Evolutionary conservation across 129 eudicot species (phyloP).

Genomic region (Helianthus tuberosus): DNA sequence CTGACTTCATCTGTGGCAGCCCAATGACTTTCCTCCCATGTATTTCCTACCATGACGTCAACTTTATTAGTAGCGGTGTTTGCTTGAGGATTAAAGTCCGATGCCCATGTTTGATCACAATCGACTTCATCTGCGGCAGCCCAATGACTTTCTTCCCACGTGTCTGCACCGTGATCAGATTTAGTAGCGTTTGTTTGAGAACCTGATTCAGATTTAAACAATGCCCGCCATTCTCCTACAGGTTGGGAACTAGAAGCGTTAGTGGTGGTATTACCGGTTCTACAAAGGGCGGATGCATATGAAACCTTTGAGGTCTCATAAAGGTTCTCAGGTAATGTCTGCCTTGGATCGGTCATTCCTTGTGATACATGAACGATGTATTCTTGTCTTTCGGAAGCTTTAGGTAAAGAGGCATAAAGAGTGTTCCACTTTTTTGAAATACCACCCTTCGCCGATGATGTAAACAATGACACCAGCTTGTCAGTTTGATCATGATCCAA

Average conservation of each 20-base stretch:
- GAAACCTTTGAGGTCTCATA: neutral
- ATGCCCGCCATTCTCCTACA: constrained; percentile 41
- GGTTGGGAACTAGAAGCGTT: constrained; percentile 12
- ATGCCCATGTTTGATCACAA: neutral
- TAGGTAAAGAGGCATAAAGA: constrained; percentile 12
- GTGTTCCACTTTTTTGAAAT: constrained; percentile 28
- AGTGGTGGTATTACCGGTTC: neutral
- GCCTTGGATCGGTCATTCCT: neutral
- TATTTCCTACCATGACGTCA: constrained; percentile 1
- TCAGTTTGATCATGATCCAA: constrained; percentile 57
- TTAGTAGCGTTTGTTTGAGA: neutral
- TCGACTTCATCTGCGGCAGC: constrained; percentile 2
- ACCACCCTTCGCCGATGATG: constrained; percentile 22
- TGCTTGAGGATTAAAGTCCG: constrained; percentile 12
- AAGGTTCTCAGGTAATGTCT: neutral
- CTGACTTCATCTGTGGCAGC: neutral
- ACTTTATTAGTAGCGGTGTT: neutral
- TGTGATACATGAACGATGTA: neutral
- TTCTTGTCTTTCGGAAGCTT: constrained; percentile 2
- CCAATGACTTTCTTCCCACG: constrained; percentile 4
- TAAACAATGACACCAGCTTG: constrained; percentile 48
- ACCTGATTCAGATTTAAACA: constrained; percentile 42
- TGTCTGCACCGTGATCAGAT: neutral
- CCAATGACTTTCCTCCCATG: neutral
- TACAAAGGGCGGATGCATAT: constrained; percentile 22